Evolutionary conservation across 768 basidiomycete genomes (phyloP).

Genomic region (Leccinum sublutescens): DNA sequence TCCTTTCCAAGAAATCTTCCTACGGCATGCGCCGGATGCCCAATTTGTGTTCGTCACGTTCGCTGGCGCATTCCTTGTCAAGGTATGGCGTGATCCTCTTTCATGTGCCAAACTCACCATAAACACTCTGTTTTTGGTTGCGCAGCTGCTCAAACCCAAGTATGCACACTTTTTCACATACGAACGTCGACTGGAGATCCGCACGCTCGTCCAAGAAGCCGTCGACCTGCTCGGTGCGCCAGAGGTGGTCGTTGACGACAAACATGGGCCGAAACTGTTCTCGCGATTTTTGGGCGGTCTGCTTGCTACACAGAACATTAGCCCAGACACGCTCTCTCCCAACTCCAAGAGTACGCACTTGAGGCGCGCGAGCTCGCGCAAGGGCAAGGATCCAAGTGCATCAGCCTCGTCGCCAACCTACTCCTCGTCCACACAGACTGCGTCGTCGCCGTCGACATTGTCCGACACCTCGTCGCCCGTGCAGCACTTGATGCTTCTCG

Average conservation of each 20-base stretch:
- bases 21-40: slow-evolving; percentile 75
- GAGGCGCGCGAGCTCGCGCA: slow-evolving; percentile 12
- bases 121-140: neutral
- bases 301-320: slow-evolving; percentile 55
- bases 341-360: slow-evolving; percentile 23
- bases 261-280: slow-evolving; percentile 78
- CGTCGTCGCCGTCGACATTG: slow-evolving; percentile 28
- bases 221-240: slow-evolving; percentile 66
- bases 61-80: slow-evolving; percentile 79
- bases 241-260: slow-evolving; percentile 75
- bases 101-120: neutral
- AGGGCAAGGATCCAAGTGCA: slow-evolving; percentile 10
- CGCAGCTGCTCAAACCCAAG: slow-evolving; percentile 75
- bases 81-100: slow-evolving; percentile 41
- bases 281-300: slow-evolving; percentile 75
- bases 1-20: slow-evolving; percentile 43
- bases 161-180: slow-evolving; percentile 58
- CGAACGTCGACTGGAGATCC: slow-evolving; percentile 62
- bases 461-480: slow-evolving; percentile 41
- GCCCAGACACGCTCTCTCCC: slow-evolving; percentile 13
- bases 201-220: slow-evolving; percentile 59
- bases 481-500: slow-evolving; percentile 39
- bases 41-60: slow-evolving; percentile 80
- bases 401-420: slow-evolving; percentile 4
- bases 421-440: neutral